Base-by-base conservation (phyloP, 108 stramenopile species). In the Schizochytrium sp. region DNA sequence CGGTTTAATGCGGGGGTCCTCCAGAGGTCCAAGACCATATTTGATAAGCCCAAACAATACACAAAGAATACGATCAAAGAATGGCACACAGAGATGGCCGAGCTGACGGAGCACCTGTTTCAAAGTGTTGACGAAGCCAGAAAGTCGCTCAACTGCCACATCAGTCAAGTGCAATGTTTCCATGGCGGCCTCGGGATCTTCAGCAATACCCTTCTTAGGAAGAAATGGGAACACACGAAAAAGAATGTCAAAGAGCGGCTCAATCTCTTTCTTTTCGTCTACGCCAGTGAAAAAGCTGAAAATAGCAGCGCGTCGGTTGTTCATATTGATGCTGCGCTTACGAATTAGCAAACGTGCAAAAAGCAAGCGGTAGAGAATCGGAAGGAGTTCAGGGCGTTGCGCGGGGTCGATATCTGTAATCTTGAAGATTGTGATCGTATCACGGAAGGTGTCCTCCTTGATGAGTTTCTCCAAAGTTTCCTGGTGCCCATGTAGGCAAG, bases 321-420 rank as follows among this genome's bases (percentile, higher is more conserved):
- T 83, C 50, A 55, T 72, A 28, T 46, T 49, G 69, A n/a, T 58
- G 56, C 88, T 89, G n/a, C 89, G 89, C n/a, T 89, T 89, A 28
- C 76, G 76, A 46, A 88, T 55, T 40, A 72, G 8, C 19, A 92
- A 88, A 19, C 92, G 91, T 5, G 91, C 92, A 88, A 90, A 92
- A 72, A 92, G 91, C 28, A 92, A 46, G 56, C 92, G 87, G 50
- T 83, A 87, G 5, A 92, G 88, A 3, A 92, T 87, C 3, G 91
- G 91, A 44, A 92, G n/a, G 69, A 92, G 92, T 50, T 56, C 88
- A 28, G 88, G 88, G 2, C 92, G 73, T 90, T 92, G 92, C 46
- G 46, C 58, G 4, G 91, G 89, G 45, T 91, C 88, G 44, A 92
- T 50, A 2, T 47, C 61, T 5, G 56, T 13, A 28, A 83, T 49